A percentile compares a stretch with the other conserved stretches of the same genome.
These are phyloP conservation scores for Melastoma candidum DNA, from an alignment of 441 rosid genomes.

Conservation along the genomic window DNA sequence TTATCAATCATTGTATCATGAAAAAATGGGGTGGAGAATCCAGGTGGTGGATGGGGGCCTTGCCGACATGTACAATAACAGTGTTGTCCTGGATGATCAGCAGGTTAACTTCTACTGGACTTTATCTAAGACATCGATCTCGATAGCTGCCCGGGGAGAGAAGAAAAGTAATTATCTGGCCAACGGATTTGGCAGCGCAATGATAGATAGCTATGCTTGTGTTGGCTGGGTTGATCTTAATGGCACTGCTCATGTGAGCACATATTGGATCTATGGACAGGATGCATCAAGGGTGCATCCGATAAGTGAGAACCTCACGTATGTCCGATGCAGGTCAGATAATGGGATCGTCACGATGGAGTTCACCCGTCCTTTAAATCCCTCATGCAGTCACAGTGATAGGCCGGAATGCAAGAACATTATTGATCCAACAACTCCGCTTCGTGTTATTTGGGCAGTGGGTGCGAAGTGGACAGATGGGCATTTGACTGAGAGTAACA, in stretches of 20 bases:
- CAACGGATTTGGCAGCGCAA: conserved; percentile 67
- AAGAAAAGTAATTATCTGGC: conserved; percentile 93
- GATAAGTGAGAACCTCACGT: conserved; percentile 70
- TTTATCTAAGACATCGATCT: conserved; percentile 54
- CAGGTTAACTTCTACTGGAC: conserved; percentile 96
- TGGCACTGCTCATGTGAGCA: conserved; percentile 62
- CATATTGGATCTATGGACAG: conserved; percentile 85
- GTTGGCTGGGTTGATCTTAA: conserved; percentile 83
- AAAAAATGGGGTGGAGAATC: conserved; percentile 97
- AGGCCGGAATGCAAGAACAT: conserved; percentile 68
- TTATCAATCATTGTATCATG: conserved; percentile 71
- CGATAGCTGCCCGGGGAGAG: conserved; percentile 92
- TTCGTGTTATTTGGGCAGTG: conserved; percentile 92
- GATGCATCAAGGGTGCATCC: conserved; percentile 66
- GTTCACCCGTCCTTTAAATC: conserved; percentile 72
- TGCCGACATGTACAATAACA: conserved; percentile 86
- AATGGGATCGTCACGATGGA: conserved; percentile 84
- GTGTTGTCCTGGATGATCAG: conserved; percentile 83
- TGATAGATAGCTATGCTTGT: conserved; percentile 75
- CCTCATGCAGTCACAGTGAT: conserved; percentile 38
- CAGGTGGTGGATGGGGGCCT: conserved; percentile 97
- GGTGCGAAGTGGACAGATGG: conserved; percentile 76
- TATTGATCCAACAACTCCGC: conserved; percentile 82
- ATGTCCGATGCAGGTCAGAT: conserved; percentile 81
- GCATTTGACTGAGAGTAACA: conserved; percentile 69